Percentiles rank a stretch among this genome's conserved stretches.
These are phyloP conservation scores for Apiosordaria backusii DNA, from an alignment of 495 filamentous ascomycete species.

Conservation along the genomic window DNA sequence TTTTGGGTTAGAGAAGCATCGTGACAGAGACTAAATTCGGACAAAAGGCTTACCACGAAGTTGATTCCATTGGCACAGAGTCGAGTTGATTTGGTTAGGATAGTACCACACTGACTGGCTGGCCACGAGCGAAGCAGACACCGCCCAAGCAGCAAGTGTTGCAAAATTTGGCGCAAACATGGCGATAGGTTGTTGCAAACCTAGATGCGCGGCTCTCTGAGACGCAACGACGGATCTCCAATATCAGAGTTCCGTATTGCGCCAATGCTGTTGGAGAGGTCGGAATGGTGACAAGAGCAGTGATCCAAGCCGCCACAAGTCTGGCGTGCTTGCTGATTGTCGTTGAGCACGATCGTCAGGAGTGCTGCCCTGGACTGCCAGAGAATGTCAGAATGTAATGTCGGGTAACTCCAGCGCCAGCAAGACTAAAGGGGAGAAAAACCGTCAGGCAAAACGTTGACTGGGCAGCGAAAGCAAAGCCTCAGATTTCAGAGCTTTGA, in stretches of 20 bases:
- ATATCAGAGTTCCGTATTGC: too few relatives aligned
- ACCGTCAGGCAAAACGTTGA: not conserved
- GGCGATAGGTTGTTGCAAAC: not conserved
- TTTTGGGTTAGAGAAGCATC: constrained; percentile 25
- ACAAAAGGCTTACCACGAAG: constrained; percentile 46
- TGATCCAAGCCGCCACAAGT: too few relatives aligned
- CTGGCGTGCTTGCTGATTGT: too few relatives aligned
- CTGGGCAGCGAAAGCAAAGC: not conserved
- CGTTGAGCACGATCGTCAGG: too few relatives aligned
- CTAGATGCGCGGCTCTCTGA: too few relatives aligned
- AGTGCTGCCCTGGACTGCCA: not conserved
- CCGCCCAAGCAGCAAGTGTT: constrained; percentile 23
- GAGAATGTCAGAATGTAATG: not conserved
- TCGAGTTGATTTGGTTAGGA: constrained; percentile 45
- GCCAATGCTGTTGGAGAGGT: too few relatives aligned
- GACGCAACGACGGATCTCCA: too few relatives aligned
- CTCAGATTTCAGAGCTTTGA: not conserved
- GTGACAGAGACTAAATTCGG: not conserved
- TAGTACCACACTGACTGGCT: constrained; percentile 40
- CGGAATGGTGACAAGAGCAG: too few relatives aligned
- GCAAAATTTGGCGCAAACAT: constrained; percentile 20
- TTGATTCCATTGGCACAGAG: constrained; percentile 56
- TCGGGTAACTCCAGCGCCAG: not conserved
- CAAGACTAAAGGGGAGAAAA: not conserved
- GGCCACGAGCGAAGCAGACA: constrained; percentile 24